A percentile compares a stretch with the other conserved stretches of the same genome.
These are phyloP conservation scores for Clonostachys chloroleuca DNA, from an alignment of 2,329 filamentous ascomycete species.

Conservation along the genomic window DNA sequence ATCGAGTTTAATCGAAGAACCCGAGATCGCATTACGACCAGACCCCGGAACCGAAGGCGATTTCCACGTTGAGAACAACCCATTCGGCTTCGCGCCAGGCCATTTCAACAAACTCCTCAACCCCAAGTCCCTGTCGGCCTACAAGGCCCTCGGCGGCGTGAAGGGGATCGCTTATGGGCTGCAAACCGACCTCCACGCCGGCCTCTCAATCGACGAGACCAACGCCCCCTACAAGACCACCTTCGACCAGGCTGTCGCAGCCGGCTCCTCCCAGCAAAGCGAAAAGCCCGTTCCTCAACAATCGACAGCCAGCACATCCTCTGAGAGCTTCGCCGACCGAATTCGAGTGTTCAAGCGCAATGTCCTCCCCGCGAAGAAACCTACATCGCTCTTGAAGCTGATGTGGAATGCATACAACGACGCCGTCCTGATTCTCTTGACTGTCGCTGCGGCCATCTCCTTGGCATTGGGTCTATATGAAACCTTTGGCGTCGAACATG, in stretches of 20 bases:
- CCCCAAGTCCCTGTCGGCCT: constrained; percentile 77
- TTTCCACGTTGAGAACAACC: constrained; percentile 70
- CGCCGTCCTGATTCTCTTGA: constrained; percentile 63
- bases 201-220: constrained; percentile 71
- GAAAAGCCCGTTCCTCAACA: neutral
- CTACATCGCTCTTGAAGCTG: constrained; percentile 54
- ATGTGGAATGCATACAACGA: constrained; percentile 68
- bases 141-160: constrained; percentile 71
- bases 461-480: constrained; percentile 65
- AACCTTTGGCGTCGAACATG: constrained; percentile 46
- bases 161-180: constrained; percentile 71
- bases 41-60: constrained; percentile 69
- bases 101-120: constrained; percentile 80
- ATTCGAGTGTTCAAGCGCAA: constrained; percentile 57
- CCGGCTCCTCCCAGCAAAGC: neutral
- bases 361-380: constrained; percentile 57
- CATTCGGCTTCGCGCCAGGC: constrained; percentile 80
- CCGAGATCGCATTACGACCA: constrained; percentile 52
- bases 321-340: constrained; percentile 36
- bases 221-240: constrained; percentile 25
- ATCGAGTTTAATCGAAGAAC: constrained; percentile 2
- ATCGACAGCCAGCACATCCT: neutral
- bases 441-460: constrained; percentile 61
- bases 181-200: constrained; percentile 62
- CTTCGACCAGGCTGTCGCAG: constrained; percentile 1